These are phyloP conservation scores for Luvunga scandens DNA, from an alignment of 345 rosid species.

Conservation along the genomic window DNA sequence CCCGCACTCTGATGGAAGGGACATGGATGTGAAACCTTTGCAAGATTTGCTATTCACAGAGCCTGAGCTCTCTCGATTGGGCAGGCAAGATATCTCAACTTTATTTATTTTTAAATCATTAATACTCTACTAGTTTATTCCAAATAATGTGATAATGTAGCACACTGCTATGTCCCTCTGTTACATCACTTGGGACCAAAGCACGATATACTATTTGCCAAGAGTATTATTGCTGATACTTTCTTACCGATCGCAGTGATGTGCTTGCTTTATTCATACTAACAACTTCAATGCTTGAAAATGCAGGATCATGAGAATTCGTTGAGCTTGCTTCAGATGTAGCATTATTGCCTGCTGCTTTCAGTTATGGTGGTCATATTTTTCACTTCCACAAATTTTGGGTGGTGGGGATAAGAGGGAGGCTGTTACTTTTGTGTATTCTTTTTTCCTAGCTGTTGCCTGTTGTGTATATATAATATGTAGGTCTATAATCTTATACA, in stretches of 20 bases:
- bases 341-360: not conserved
- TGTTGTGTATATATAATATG: not conserved
- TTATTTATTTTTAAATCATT: not conserved
- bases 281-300: conserved; percentile 9
- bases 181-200: not conserved
- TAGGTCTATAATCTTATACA: too few relatives aligned
- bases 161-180: too few relatives aligned
- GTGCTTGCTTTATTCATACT: not conserved
- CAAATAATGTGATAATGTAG: not conserved
- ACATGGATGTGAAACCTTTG: conserved; percentile 43
- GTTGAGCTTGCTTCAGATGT: conserved; percentile 18
- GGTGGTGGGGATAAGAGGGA: not conserved
- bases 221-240: not conserved
- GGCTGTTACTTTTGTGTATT: not conserved
- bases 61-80: conserved; percentile 76
- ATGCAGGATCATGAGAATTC: conserved; percentile 46
- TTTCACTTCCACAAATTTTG: not conserved
- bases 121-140: not conserved
- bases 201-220: not conserved
- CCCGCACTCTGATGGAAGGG: conserved; percentile 37
- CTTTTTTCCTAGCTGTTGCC: not conserved
- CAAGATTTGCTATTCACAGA: conserved; percentile 80
- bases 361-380: not conserved
- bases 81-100: conserved; percentile 53
- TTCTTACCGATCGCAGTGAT: not conserved